Percentiles rank a stretch among this genome's conserved stretches.
phyloP scores from a whole-genome alignment of 2,329 filamentous ascomycete species.

The Alternaria sp. region DNA sequence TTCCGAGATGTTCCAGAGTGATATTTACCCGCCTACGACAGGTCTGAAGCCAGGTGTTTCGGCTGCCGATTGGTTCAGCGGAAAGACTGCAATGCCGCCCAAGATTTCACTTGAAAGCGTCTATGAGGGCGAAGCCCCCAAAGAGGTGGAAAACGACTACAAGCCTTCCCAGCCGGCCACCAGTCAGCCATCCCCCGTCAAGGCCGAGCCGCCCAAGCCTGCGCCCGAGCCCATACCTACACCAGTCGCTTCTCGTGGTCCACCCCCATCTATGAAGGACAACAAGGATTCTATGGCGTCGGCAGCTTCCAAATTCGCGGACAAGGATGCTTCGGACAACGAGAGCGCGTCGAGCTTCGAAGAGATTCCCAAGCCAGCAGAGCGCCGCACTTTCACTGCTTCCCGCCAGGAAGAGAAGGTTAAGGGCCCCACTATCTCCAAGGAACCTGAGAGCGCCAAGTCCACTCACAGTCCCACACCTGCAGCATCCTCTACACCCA shows the following conservation, averaged over 20 bases:
- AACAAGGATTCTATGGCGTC: conserved; percentile 87
- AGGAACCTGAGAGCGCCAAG: conserved; percentile 55
- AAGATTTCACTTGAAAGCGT: conserved; percentile 94
- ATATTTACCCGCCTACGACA: conserved; percentile 89
- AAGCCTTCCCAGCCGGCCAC: conserved; percentile 59
- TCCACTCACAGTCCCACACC: conserved; percentile 45
- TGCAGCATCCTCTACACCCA: conserved; percentile 44
- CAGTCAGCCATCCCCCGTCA: conserved; percentile 52
- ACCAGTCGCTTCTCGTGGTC: conserved; percentile 54
- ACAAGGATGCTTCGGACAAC: conserved; percentile 67
- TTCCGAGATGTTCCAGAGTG: conserved; percentile 93
- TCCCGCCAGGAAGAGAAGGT: conserved; percentile 51
- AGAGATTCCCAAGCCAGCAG: conserved; percentile 77
- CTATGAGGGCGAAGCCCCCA: conserved; percentile 81
- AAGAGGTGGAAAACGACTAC: conserved; percentile 75
- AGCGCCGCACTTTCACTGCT: conserved; percentile 58
- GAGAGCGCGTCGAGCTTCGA: conserved; percentile 84
- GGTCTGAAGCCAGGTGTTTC: conserved; percentile 82
- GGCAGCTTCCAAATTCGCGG: conserved; percentile 85
- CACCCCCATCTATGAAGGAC: conserved; percentile 76
- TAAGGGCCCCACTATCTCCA: conserved; percentile 37
- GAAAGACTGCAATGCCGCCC: conserved; percentile 81
- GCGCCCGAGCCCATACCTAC: conserved; percentile 57
- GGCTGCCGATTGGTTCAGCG: conserved; percentile 81
- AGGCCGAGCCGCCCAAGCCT: conserved; percentile 60